These are phyloP conservation scores for Hyaloscypha bicolor DNA, from an alignment of 495 filamentous ascomycete genomes.

Conservation along the genomic window DNA sequence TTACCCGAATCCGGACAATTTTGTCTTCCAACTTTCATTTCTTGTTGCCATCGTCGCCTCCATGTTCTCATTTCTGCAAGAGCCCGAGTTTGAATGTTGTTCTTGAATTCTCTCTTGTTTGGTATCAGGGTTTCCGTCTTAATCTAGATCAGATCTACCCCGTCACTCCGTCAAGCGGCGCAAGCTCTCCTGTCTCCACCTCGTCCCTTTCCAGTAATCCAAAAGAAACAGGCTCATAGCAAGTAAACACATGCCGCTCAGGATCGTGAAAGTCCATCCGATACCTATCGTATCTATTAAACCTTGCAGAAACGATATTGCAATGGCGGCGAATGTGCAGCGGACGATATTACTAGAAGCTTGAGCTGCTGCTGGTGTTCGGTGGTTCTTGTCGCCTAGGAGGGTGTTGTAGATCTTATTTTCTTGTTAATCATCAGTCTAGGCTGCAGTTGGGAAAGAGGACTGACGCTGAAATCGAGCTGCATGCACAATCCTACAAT, in stretches of 20 bases:
- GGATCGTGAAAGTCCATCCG: constrained; percentile 6
- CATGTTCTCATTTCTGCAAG: too few species aligned
- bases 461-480: constrained; percentile 1
- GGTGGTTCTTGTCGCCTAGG: constrained; percentile 1
- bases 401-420: constrained; percentile 10
- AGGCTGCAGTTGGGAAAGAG: background rate
- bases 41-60: too few species aligned
- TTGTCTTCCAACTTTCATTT: too few species aligned
- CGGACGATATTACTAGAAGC: constrained; percentile 65
- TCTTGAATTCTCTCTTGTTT: too few species aligned
- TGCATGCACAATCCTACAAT: constrained; percentile 37
- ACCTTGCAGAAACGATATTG: background rate
- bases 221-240: background rate
- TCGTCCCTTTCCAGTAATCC: background rate
- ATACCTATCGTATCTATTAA: background rate
- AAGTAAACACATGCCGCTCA: background rate
- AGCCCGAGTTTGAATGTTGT: too few species aligned
- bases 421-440: background rate
- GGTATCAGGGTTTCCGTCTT: background rate
- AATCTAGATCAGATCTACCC: background rate
- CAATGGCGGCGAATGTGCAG: constrained; percentile 58
- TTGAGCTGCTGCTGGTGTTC: constrained; percentile 56
- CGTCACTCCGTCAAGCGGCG: background rate
- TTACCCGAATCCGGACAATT: too few species aligned
- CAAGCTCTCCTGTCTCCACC: background rate